Evolutionary conservation across 495 filamentous ascomycete genomes (phyloP).

Genomic region (Pseudoneurospora amorphoporcata): DNA sequence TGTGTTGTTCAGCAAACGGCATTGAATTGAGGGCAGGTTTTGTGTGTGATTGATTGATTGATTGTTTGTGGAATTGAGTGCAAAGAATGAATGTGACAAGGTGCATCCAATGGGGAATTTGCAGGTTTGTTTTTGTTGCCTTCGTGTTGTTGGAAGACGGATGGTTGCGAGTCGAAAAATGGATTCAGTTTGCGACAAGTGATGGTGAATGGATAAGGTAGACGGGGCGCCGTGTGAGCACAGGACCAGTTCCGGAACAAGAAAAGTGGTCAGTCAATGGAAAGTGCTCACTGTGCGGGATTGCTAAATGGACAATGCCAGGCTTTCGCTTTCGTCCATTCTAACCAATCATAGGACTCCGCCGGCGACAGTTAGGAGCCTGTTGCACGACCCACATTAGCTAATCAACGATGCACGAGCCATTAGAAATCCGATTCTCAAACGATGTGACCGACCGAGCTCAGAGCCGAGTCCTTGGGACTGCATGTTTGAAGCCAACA

Average conservation of each 20-base stretch:
- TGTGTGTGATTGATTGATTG: background rate
- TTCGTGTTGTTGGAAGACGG: background rate
- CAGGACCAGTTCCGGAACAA: background rate
- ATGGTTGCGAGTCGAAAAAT: background rate
- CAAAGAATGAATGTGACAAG: background rate
- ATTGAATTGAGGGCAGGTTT: background rate
- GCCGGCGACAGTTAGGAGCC: background rate
- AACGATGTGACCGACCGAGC: background rate
- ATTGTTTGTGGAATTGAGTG: background rate
- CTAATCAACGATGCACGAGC: background rate
- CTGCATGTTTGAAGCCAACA: background rate
- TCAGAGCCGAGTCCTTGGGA: background rate
- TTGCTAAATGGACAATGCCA: background rate
- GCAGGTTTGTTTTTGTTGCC: background rate
- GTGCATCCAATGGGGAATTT: background rate
- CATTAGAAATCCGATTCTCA: background rate
- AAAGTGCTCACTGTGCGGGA: background rate
- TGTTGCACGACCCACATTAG: background rate
- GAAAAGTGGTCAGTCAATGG: background rate
- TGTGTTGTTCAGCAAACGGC: background rate
- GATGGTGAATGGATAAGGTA: background rate
- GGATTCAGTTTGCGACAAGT: background rate
- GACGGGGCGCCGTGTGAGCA: background rate
- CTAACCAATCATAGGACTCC: background rate
- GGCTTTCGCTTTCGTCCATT: background rate